phyloP scores from a whole-genome alignment of 1,284 basidiomycete species.

The Papiliotrema flavescens region DNA sequence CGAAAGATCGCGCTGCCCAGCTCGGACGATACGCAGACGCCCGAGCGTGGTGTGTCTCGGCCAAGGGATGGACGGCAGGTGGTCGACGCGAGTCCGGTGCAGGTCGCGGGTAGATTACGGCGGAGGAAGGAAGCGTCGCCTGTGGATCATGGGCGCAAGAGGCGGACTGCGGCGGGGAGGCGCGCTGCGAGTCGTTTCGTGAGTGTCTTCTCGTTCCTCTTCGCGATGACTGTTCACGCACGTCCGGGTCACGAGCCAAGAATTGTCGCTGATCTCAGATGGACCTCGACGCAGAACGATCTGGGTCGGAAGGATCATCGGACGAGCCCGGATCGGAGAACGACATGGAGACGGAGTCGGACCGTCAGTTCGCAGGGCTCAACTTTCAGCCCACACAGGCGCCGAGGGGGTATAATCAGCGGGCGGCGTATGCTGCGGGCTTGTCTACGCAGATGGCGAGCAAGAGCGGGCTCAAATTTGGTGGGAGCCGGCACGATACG shows the following conservation, averaged over 20 bases:
- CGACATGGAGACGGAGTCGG: conserved; percentile 43
- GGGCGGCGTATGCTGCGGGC: conserved; percentile 41
- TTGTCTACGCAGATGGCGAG: conserved; percentile 37
- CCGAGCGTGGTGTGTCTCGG: too few relatives aligned
- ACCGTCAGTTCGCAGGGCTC: conserved; percentile 47
- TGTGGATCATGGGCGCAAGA: background rate
- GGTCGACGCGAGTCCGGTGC: background rate
- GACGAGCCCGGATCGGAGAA: conserved; percentile 29
- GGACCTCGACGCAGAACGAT: conserved; percentile 38
- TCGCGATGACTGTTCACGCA: too few relatives aligned
- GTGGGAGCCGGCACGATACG: conserved; percentile 8
- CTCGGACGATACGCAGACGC: background rate
- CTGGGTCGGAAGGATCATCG: conserved; percentile 29
- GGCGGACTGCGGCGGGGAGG: background rate
- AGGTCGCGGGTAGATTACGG: background rate
- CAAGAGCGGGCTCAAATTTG: conserved; percentile 34
- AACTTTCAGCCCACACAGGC: conserved; percentile 52
- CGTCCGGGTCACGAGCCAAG: too few relatives aligned
- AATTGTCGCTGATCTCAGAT: conserved; percentile 12
- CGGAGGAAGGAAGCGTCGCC: background rate
- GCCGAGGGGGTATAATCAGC: conserved; percentile 49
- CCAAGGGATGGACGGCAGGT: background rate
- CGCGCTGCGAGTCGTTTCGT: too few relatives aligned
- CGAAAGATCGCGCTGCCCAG: conserved; percentile 1
- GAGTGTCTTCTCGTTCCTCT: too few relatives aligned